phyloP scores from a whole-genome alignment of 257 asterid genomes.

The Solanum virginianum region DNA sequence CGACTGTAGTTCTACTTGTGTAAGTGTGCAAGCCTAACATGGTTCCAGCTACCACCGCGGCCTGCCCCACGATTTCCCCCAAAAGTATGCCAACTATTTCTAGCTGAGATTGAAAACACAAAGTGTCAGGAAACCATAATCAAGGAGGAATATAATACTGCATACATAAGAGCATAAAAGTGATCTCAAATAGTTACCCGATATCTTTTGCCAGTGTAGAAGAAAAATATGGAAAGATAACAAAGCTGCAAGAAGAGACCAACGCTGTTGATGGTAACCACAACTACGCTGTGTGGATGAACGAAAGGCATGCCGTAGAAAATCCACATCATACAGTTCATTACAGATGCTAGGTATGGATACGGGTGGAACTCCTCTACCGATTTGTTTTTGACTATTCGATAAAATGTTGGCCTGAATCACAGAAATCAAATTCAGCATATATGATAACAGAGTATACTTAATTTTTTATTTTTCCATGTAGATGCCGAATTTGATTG shows the following conservation, averaged over 20 bases:
- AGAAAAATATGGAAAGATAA: constrained; percentile 32
- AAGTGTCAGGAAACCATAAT: neutral
- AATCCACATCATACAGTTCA: constrained; percentile 67
- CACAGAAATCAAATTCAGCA: neutral
- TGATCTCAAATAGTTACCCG: constrained; percentile 16
- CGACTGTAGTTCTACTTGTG: constrained; percentile 27
- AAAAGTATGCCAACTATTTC: constrained; percentile 2
- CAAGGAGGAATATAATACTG: neutral
- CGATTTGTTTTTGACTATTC: constrained; percentile 34
- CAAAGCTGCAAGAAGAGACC: constrained; percentile 31
- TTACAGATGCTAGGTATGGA: constrained; percentile 36
- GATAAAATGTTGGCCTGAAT: constrained; percentile 39
- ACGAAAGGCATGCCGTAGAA: constrained; percentile 51
- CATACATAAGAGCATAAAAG: neutral
- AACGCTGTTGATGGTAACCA: constrained; percentile 34
- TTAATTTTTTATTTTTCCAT: neutral
- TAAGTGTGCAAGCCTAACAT: constrained; percentile 18
- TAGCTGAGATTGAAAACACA: constrained; percentile 8
- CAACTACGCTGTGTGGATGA: constrained; percentile 43
- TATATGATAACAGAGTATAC: neutral
- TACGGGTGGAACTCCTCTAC: constrained; percentile 64
- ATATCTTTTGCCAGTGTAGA: constrained; percentile 12
- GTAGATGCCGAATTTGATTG: neutral
- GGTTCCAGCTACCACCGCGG: constrained; percentile 16
- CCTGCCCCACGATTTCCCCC: constrained; percentile 7